These are phyloP conservation scores for Biscogniauxia marginata DNA, from an alignment of 2,329 filamentous ascomycete genomes.

Conservation along the genomic window DNA sequence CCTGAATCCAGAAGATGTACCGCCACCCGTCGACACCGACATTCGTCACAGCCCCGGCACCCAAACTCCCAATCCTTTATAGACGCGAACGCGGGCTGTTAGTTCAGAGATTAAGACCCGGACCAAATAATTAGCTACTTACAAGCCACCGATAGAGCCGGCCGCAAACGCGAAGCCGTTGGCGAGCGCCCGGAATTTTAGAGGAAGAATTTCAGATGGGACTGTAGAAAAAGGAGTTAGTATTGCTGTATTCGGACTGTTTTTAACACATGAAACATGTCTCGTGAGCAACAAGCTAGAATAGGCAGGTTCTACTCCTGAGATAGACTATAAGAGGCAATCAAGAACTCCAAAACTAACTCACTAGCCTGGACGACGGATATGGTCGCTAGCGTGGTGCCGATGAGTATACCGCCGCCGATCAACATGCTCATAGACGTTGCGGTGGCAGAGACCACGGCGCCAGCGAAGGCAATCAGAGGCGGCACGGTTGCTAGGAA, in stretches of 20 bases:
- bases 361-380: slow-evolving; percentile 55
- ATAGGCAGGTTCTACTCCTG: no score
- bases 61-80: slow-evolving; percentile 46
- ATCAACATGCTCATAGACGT: slow-evolving; percentile 55
- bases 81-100: neutral
- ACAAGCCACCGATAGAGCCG: slow-evolving; percentile 52
- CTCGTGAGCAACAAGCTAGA: no score
- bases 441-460: slow-evolving; percentile 54
- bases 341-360: no score
- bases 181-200: slow-evolving; percentile 55
- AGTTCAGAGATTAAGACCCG: no score
- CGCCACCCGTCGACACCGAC: slow-evolving; percentile 48
- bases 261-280: no score
- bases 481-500: slow-evolving; percentile 51
- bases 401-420: slow-evolving; percentile 57
- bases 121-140: slow-evolving; percentile 33
- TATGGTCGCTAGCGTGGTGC: slow-evolving; percentile 52
- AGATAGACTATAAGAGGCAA: no score
- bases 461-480: slow-evolving; percentile 52
- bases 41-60: slow-evolving; percentile 53
- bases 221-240: no score
- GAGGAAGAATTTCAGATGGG: slow-evolving; percentile 53
- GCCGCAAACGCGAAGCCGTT: slow-evolving; percentile 53
- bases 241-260: no score
- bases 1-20: slow-evolving; percentile 60